A percentile compares a stretch with the other conserved stretches of the same genome.
Conservation (phyloP, 805 yeast species). For the Kuraishia capsulata region DNA sequence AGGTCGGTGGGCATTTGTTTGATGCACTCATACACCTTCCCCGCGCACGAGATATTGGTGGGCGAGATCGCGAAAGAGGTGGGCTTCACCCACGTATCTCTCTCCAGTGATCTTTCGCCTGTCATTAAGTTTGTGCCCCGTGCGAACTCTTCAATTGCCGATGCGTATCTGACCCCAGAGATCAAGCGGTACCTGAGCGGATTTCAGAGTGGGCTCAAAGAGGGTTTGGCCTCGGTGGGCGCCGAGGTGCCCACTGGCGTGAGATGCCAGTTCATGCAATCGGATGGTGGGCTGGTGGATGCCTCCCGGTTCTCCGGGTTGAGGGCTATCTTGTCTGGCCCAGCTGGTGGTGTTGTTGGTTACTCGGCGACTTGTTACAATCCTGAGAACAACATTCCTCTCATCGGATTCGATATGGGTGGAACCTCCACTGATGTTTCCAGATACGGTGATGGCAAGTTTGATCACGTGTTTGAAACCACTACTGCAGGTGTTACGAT, state of each 20-base stretch:
- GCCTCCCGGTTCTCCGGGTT: constrained; percentile 80
- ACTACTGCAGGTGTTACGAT: constrained; percentile 78
- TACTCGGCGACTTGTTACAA: constrained; percentile 76
- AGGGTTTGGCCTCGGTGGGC: constrained; percentile 14
- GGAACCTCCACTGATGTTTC: constrained; percentile 87
- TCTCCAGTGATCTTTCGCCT: constrained; percentile 25
- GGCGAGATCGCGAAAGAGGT: constrained; percentile 17
- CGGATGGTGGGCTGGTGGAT: constrained; percentile 91
- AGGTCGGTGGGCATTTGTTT: constrained; percentile 65
- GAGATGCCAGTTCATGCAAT: constrained; percentile 69
- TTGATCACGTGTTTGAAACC: constrained; percentile 77
- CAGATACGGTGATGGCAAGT: constrained; percentile 46
- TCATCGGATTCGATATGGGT: constrained; percentile 85
- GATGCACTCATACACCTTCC: constrained; percentile 65
- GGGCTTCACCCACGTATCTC: constrained; percentile 30
- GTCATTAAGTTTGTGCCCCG: constrained; percentile 27
- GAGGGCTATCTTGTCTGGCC: constrained; percentile 85
- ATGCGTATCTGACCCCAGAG: constrained; percentile 33
- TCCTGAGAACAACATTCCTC: constrained; percentile 42
- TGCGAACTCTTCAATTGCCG: constrained; percentile 30
- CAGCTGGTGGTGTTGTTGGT: constrained; percentile 98
- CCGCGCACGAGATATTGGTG: constrained; percentile 46
- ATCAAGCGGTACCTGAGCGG: constrained; percentile 27
- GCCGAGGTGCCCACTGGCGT: constrained; percentile 9
- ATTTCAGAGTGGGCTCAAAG: constrained; percentile 21